These are phyloP conservation scores for Leccinellum rugosiceps DNA, from an alignment of 768 basidiomycete genomes.

Conservation along the genomic window DNA sequence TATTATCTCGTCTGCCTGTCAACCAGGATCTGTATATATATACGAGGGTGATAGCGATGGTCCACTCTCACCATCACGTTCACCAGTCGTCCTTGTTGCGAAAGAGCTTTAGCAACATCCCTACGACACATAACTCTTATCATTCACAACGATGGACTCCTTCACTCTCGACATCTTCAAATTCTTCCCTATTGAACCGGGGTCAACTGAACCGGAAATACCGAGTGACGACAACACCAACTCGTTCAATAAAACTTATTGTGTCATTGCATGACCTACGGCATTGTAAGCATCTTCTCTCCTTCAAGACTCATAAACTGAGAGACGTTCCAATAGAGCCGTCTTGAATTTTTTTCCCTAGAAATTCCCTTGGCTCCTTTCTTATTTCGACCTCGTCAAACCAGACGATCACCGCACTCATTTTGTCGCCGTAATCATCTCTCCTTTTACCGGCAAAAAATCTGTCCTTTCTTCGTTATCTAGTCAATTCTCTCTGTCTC, in stretches of 20 bases:
- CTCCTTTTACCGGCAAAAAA: not conserved
- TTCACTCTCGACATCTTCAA: not conserved
- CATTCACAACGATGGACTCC: constrained; percentile 20
- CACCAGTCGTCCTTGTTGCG: constrained; percentile 7
- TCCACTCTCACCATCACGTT: constrained; percentile 1
- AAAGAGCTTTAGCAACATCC: not conserved
- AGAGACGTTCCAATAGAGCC: not conserved
- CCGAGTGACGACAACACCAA: constrained; percentile 10
- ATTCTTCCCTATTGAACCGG: constrained; percentile 1
- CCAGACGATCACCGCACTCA: not conserved
- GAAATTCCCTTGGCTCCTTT: not conserved
- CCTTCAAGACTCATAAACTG: not conserved
- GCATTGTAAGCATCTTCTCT: constrained; percentile 10
- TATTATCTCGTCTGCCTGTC: constrained; percentile 14
- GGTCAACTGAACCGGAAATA: constrained; percentile 2
- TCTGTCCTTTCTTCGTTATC: not conserved
- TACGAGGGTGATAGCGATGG: not conserved
- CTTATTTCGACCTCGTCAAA: not conserved
- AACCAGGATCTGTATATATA: constrained; percentile 18
- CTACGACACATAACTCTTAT: constrained; percentile 5
- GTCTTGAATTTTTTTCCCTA: not conserved
- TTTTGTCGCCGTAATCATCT: not conserved
- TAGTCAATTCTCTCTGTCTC: constrained; percentile 9
- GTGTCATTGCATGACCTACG: constrained; percentile 19
- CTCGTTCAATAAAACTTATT: not conserved